Evolutionary conservation across 768 basidiomycete genomes (phyloP), one percentile per base, ranked within the genome.

Genomic region (Kwoniella mangroviensis): DNA sequence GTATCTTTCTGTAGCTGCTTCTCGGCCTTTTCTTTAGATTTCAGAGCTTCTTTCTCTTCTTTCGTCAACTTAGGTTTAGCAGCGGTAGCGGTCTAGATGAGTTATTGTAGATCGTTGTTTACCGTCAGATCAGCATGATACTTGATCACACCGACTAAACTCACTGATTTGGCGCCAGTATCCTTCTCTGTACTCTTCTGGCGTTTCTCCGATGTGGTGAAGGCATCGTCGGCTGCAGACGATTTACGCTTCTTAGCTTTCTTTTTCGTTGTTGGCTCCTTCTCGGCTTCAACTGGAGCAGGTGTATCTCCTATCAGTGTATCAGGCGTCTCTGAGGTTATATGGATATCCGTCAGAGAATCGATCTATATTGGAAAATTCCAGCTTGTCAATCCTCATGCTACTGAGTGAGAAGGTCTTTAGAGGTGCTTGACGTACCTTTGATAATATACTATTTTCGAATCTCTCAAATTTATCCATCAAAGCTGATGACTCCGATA

Each of bases 401-500:
- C 4, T 49, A 4, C 28, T 24, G 10, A 45, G 22, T 21, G 63
- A 1, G 45, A 24, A 22, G 4, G n/a, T 64, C 41, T 10, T 42
- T 4, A 24, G 34, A 42, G 21, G 41, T 19, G 6, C 6, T 17
- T 17, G 5, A 56, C 64, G 4, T 24, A 54, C 52, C 64, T 61
- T 68, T 13, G 43, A 28, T 26, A 68, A 28, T 13, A 68, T 28
- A 45, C 58, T 60, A 55, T 59, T 69, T 9, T 63, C 68, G 26
- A 63, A 63, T 26, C 12, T 11, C n/a, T 53, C 53, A 51, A 63
- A 57, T 34, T 58, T 55, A 34, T 34, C 1, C 85, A 92, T 66
- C 90, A 92, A 77, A 42, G n/a, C 41, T 41, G 55, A 42, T 21
- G 22, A 58, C 13, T 65, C 72, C 10, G 43, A 52, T 15, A 55